Evolutionary conservation across 2,329 filamentous ascomycete genomes (phyloP).

Genomic region (Camillea tinctor): DNA sequence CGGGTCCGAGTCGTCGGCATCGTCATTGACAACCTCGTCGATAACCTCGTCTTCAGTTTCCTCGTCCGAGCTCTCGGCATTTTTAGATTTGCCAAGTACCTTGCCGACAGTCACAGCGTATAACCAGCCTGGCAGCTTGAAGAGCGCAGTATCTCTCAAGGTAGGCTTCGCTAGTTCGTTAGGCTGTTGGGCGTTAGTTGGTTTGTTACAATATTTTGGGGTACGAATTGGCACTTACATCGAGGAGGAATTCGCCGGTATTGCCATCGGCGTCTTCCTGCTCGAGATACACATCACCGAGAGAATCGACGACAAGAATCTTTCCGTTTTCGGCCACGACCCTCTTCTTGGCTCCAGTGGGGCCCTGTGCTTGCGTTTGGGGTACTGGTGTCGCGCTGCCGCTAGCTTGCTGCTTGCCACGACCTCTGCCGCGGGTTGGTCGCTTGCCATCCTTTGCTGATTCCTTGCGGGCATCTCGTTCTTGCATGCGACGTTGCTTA

Average conservation of each 20-base stretch:
- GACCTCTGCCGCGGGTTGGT: slow-evolving; percentile 35
- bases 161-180: slow-evolving; percentile 77
- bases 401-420: slow-evolving; percentile 38
- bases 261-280: slow-evolving; percentile 86
- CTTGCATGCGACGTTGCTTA: slow-evolving; percentile 83
- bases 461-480: slow-evolving; percentile 76
- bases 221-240: slow-evolving; percentile 58
- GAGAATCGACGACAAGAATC: slow-evolving; percentile 85
- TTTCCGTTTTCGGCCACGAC: slow-evolving; percentile 95
- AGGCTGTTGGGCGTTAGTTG: slow-evolving; percentile 47
- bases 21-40: slow-evolving; percentile 39
- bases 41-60: slow-evolving; percentile 38
- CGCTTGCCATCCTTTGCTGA: slow-evolving; percentile 55
- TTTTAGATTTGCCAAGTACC: slow-evolving; percentile 38
- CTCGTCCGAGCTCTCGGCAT: slow-evolving; percentile 30
- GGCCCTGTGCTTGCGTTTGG: slow-evolving; percentile 50
- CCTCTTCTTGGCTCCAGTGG: slow-evolving; percentile 77
- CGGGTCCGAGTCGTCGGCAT: slow-evolving; percentile 46
- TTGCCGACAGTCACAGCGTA: slow-evolving; percentile 59
- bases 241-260: slow-evolving; percentile 78
- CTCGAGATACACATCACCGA: slow-evolving; percentile 93
- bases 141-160: slow-evolving; percentile 77
- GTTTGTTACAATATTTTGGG: background rate
- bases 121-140: slow-evolving; percentile 73
- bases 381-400: slow-evolving; percentile 55